A percentile compares a stretch with the other conserved stretches of the same genome.
Conservation (phyloP, 2,329 filamentous ascomycete genomes). For the Dactylonectria macrodidyma region DNA sequence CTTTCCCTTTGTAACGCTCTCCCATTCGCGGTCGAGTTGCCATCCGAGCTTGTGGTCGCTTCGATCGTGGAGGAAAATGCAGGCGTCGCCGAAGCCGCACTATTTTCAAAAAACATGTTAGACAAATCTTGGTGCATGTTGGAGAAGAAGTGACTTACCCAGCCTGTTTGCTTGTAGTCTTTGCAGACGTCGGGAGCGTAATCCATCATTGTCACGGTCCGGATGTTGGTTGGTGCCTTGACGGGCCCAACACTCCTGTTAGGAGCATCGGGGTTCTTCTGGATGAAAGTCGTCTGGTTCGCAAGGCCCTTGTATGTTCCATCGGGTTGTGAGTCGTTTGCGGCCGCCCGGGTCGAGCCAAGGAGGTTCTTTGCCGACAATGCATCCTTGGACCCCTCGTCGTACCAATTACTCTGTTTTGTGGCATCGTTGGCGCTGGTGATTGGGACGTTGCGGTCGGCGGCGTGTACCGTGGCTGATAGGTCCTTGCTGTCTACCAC, state of each 20-base stretch:
- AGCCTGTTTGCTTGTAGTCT: constrained; percentile 78
- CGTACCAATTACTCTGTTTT: constrained; percentile 90
- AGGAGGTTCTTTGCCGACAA: constrained; percentile 68
- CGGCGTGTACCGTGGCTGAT: constrained; percentile 68
- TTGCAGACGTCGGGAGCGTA: constrained; percentile 96
- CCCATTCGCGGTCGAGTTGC: constrained; percentile 97
- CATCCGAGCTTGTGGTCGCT: constrained; percentile 92
- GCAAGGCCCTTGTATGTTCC: constrained; percentile 85
- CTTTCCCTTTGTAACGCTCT: constrained; percentile 82
- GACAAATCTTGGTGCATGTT: background rate
- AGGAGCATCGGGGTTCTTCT: constrained; percentile 84
- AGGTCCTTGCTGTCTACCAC: constrained; percentile 55
- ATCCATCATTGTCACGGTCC: constrained; percentile 91
- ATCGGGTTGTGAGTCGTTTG: constrained; percentile 60
- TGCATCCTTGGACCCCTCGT: constrained; percentile 73
- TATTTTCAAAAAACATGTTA: constrained; percentile 54
- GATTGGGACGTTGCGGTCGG: constrained; percentile 75
- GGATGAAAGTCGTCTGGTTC: constrained; percentile 81
- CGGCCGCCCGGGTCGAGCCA: constrained; percentile 65
- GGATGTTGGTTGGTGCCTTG: constrained; percentile 90
- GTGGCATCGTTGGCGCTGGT: constrained; percentile 87
- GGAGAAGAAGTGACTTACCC: background rate
- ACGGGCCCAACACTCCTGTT: constrained; percentile 83
- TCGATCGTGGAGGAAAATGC: constrained; percentile 83
- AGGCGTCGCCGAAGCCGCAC: constrained; percentile 58